These are phyloP conservation scores for Mycena galopus DNA, from an alignment of 768 basidiomycete species.

Conservation along the genomic window DNA sequence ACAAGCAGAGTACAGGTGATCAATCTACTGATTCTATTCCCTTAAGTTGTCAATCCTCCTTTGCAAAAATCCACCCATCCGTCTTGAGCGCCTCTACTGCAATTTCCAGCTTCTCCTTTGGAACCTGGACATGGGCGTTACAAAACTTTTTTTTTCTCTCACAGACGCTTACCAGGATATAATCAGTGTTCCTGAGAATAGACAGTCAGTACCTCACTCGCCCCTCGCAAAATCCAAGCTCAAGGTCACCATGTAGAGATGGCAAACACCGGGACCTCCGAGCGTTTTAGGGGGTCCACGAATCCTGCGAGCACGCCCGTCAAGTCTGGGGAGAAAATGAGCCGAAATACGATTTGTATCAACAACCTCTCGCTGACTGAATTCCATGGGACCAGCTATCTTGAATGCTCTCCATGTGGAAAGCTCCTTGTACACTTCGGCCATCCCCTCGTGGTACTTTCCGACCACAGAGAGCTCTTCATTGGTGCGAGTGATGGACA, in stretches of 20 bases:
- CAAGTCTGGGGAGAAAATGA: conserved; percentile 53
- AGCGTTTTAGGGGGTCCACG: conserved; percentile 64
- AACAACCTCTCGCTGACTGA: conserved; percentile 54
- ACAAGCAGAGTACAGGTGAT: too few species aligned
- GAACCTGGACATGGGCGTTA: conserved; percentile 44
- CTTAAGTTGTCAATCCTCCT: background rate
- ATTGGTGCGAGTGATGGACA: conserved; percentile 69
- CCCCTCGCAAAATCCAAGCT: background rate
- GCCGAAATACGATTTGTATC: background rate
- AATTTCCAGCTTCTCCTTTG: conserved; percentile 54
- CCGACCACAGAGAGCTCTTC: conserved; percentile 76
- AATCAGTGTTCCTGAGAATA: conserved; percentile 73
- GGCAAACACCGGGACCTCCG: conserved; percentile 68
- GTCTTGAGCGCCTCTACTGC: conserved; percentile 58
- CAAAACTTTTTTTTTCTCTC: background rate
- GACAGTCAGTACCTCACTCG: conserved; percentile 8
- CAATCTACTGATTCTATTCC: too few species aligned
- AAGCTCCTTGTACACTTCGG: conserved; percentile 50
- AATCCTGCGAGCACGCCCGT: conserved; percentile 70
- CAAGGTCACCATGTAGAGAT: conserved; percentile 70
- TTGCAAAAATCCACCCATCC: conserved; percentile 67
- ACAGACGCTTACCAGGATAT: conserved; percentile 54
- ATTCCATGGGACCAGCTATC: conserved; percentile 77
- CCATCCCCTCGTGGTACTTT: conserved; percentile 53
- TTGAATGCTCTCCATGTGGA: conserved; percentile 71